Evolutionary conservation across 176 grass and related monocot genomes (phyloP), one percentile per base, ranked within the genome.

Genomic region (Miscanthus lutarioriparius): DNA sequence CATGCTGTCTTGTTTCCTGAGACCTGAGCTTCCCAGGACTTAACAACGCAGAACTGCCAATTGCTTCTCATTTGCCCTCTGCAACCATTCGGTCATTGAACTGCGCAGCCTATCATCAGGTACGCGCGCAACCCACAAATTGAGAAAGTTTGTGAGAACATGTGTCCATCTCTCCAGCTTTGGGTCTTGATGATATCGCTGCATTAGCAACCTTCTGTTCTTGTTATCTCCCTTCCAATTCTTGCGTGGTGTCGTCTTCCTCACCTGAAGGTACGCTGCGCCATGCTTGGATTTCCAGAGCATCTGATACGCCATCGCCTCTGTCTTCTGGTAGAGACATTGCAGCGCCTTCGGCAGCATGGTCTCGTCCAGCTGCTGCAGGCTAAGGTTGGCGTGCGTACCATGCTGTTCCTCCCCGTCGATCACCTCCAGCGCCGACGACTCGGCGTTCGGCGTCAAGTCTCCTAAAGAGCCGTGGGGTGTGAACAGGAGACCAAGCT

Each of bases 221-320:
- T 8, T 54, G 26, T 4, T 11, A 14, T 7, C 30, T 15, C 47
- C 11, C 2, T 1, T 19, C 26, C 47, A 16, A 0, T 33, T 39
- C 12, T 8, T 33, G 2, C 11, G 20, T 3, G 58, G 41, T 9
- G 49, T 38, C 43, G 28, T 19, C 10, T 65, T 75, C 30, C 19
- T 33, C 59, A 75, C 40, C 26, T 75, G 58, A 65, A 83, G 61
- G 20, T 65, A 49, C 10, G 71, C 81, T 2, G 13, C 28, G 22
- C 72, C 81, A 49, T 83, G 81, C 6, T 74, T 49, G 1, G 81
- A 75, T 30, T 65, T 64, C 81, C 81, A 83, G 0, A 75, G 9
- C 20, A 83, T 75, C 41, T 75, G 81, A 3, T 83, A 64, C 2
- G 8, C 58, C 14, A 30, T 65, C 3, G 40, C 56, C 26, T 75